phyloP scores from a whole-genome alignment of 371 early-diverging fungal genomes.

The Polyrhizophydium stewartii region DNA sequence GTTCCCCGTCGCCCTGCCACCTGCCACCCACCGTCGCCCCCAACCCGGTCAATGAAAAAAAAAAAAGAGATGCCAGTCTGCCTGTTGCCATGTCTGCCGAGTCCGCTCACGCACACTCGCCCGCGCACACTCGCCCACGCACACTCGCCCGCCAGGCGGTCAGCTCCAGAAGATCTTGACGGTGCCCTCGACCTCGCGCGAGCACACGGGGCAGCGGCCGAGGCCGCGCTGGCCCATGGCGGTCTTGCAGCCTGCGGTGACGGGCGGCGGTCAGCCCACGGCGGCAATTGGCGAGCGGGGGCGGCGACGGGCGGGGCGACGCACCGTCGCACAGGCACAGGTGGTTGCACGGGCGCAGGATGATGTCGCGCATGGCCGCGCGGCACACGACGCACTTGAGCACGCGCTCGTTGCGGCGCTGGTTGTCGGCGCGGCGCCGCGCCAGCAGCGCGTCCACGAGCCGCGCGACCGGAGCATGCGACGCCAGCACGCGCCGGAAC shows the following conservation, averaged over 20 bases:
- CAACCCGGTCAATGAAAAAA: too few relatives aligned
- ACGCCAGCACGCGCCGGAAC: neutral
- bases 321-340: neutral
- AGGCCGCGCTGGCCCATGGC: neutral
- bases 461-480: neutral
- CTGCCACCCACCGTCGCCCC: too few relatives aligned
- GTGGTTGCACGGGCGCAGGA: constrained; percentile 1
- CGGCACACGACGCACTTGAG: neutral
- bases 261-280: neutral
- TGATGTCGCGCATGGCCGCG: neutral
- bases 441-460: neutral
- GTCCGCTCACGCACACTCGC: too few relatives aligned
- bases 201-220: neutral
- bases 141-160: too few relatives aligned
- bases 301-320: neutral
- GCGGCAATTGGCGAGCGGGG: neutral
- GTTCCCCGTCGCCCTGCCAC: too few relatives aligned
- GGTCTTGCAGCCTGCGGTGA: neutral
- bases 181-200: neutral
- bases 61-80: too few relatives aligned
- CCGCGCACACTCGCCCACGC: too few relatives aligned
- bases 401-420: neutral
- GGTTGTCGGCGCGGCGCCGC: neutral
- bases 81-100: too few relatives aligned
- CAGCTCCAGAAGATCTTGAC: constrained; percentile 1